These are phyloP conservation scores for Agapanthus africanus DNA, from an alignment of 106 monocot genomes.

Conservation along the genomic window DNA sequence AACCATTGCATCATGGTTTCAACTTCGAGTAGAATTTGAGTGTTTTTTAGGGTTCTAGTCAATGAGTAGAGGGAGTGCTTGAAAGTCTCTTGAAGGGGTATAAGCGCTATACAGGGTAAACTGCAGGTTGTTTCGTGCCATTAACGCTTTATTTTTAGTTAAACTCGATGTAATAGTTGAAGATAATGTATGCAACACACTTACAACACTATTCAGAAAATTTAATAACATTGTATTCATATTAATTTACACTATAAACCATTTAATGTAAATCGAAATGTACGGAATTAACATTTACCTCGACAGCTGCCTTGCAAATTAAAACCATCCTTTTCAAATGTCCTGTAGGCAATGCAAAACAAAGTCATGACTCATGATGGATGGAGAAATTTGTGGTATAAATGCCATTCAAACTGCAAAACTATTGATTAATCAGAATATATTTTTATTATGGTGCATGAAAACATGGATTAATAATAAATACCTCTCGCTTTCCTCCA, in stretches of 20 bases:
- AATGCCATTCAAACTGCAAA: not conserved
- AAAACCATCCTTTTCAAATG: slow-evolving; percentile 77
- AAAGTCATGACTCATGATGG: not conserved
- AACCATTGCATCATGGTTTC: no score
- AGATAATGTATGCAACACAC: no score
- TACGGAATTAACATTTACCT: slow-evolving; percentile 36
- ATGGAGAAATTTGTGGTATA: not conserved
- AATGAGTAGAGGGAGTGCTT: no score
- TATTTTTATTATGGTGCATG: not conserved
- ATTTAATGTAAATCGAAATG: not conserved
- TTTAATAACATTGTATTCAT: no score
- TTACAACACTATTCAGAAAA: no score
- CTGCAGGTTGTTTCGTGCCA: no score
- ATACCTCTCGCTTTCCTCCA: slow-evolving; percentile 62
- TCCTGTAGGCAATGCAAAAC: slow-evolving; percentile 33
- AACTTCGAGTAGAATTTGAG: no score
- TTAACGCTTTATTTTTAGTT: no score
- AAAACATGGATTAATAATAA: not conserved
- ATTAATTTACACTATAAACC: not conserved
- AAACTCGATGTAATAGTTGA: no score
- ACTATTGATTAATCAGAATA: not conserved
- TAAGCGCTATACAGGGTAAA: no score
- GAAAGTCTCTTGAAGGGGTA: no score
- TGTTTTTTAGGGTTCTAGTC: no score
- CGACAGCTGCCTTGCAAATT: slow-evolving; percentile 87